phyloP scores from a whole-genome alignment of 805 yeast species.

The Cyberlindnera bimundalis region DNA sequence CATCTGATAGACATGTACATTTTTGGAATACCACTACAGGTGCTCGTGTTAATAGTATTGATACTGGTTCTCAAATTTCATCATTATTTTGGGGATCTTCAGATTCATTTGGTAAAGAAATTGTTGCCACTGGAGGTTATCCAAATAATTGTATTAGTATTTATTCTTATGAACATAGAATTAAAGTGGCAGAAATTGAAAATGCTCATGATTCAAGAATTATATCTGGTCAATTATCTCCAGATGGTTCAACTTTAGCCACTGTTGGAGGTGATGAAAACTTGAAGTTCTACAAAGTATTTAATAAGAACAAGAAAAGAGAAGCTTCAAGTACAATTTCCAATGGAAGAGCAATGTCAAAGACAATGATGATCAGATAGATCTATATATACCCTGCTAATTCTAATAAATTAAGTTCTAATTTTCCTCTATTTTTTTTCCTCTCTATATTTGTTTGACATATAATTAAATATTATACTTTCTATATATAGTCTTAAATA shows the following conservation, averaged over 20 bases:
- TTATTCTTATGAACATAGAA: constrained; percentile 81
- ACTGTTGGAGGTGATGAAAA: constrained; percentile 97
- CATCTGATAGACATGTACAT: constrained; percentile 81
- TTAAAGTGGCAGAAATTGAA: constrained; percentile 80
- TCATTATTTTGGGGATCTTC: constrained; percentile 89
- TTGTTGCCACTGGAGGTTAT: constrained; percentile 91
- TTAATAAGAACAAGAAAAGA: constrained; percentile 50
- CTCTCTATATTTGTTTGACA: too few species aligned
- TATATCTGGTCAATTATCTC: constrained; percentile 77
- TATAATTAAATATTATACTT: too few species aligned
- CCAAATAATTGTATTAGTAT: constrained; percentile 82
- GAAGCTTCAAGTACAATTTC: constrained; percentile 30
- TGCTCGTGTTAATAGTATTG: constrained; percentile 76
- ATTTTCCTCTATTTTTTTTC: background rate
- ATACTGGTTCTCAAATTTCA: constrained; percentile 93
- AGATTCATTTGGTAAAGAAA: constrained; percentile 67
- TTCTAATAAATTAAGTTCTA: too few species aligned
- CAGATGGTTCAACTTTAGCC: constrained; percentile 86
- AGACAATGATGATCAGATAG: constrained; percentile 51
- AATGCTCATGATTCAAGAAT: constrained; percentile 91
- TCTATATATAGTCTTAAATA: too few species aligned
- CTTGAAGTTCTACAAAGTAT: constrained; percentile 89
- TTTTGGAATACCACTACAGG: constrained; percentile 97
- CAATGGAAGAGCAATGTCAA: constrained; percentile 45
- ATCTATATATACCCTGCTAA: too few species aligned